These are phyloP conservation scores for Trichoderma semiorbis DNA, from an alignment of 2,329 filamentous ascomycete genomes.

Conservation along the genomic window DNA sequence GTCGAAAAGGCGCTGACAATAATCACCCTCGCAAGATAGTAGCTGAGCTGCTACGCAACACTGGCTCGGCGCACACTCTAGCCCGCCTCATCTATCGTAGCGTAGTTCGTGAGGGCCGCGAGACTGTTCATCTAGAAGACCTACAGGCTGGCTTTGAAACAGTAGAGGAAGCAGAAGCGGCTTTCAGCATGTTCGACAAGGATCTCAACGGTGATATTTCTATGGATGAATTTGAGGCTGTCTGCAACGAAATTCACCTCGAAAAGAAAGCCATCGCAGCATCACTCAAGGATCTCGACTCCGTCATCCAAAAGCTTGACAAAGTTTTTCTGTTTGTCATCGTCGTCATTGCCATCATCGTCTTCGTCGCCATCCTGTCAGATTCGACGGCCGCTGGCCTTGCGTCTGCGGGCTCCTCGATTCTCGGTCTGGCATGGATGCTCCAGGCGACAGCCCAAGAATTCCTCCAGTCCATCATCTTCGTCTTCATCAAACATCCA, in stretches of 20 bases:
- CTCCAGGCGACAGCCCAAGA: constrained; percentile 92
- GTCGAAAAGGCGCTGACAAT: constrained; percentile 60
- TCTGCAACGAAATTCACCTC: constrained; percentile 89
- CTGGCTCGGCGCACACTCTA: constrained; percentile 73
- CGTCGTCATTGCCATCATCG: constrained; percentile 71
- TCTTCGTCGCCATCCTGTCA: constrained; percentile 86
- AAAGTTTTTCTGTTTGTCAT: constrained; percentile 87
- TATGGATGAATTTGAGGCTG: constrained; percentile 88
- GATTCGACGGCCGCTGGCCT: constrained; percentile 85
- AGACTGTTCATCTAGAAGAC: constrained; percentile 76
- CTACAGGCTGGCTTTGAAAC: constrained; percentile 74
- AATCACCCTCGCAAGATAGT: constrained; percentile 84
- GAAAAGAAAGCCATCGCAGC: constrained; percentile 95
- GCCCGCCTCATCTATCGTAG: constrained; percentile 86
- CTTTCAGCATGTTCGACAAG: constrained; percentile 91
- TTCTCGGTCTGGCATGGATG: constrained; percentile 90
- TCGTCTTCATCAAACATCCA: constrained; percentile 95
- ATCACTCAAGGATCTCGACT: constrained; percentile 91
- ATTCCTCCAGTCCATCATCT: constrained; percentile 89
- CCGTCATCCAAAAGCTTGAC: constrained; percentile 86
- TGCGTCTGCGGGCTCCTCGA: constrained; percentile 80
- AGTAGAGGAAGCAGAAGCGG: constrained; percentile 81
- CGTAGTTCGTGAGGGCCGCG: constrained; percentile 69
- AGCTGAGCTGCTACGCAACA: constrained; percentile 69
- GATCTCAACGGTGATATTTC: constrained; percentile 96